Base-by-base conservation (phyloP, 2,329 filamentous ascomycete species). In the Aspergillus sp. region DNA sequence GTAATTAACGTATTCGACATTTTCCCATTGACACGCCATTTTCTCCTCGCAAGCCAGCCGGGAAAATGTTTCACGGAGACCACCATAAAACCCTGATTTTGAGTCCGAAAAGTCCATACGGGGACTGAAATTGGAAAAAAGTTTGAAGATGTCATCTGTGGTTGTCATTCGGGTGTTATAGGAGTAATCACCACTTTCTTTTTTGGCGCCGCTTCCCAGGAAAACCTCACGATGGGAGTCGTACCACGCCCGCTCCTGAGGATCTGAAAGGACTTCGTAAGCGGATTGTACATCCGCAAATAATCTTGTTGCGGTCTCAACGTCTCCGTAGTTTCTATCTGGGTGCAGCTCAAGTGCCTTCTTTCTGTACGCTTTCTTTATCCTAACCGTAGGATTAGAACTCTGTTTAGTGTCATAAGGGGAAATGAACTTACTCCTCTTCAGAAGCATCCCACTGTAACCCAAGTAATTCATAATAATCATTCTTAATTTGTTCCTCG, bases 211-310 rank as follows among this genome's bases (percentile, higher is more conserved):
- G 35, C 84, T 85, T 25, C 80, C 79, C 53, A 97, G 73, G 52
- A 97, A 94, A 44, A 86, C 83, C 57, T 90, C 84, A 51, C 89
- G 85, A 64, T 98, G 93, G 2, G 90, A 90, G 70, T 98, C 91
- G 72, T 98, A 98, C 93, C 93, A 98, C 27, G 90, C 86, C 58
- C 93, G 83, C 67, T 98, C 93, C 65, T 98, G 91, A 9, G 90
- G 84, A 66, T 98, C 93, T 1, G 90, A 95, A 1, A 98, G 80
- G n/a, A 98, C 82, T 67, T 97, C 89, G 66, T 98, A 95, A 42
- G 93, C 93, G 32, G 90, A 80, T 67, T 96, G 91, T 23, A 97
- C 79, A 63, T 96, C 90, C 44, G 93, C 90, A 65, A 98, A 98
- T 45, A 84, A 82, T 56, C 77, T 80, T 1, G 93, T 98, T 2